phyloP scores from a whole-genome alignment of 2,329 filamentous ascomycete genomes.

The Aureobasidium namibiae region DNA sequence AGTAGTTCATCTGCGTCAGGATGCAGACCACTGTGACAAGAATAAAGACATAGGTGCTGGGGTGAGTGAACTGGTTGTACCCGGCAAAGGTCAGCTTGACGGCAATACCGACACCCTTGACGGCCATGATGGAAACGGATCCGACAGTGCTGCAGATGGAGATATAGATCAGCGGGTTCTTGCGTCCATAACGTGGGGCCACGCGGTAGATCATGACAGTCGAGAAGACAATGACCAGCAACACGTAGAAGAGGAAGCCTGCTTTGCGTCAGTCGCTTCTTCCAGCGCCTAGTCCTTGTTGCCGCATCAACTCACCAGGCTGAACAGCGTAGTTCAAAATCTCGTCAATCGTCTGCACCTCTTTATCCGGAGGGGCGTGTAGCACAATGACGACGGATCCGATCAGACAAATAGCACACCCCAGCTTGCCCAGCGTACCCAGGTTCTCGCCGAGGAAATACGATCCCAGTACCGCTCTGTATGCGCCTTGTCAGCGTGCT shows the following conservation, averaged over 20 bases:
- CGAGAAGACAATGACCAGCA: constrained; percentile 73
- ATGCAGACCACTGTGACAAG: constrained; percentile 92
- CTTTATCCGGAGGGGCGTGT: constrained; percentile 88
- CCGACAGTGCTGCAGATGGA: constrained; percentile 97
- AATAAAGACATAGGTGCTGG: constrained; percentile 95
- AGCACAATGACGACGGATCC: constrained; percentile 96
- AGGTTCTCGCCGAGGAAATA: constrained; percentile 89
- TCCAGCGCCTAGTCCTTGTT: not conserved
- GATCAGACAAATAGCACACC: constrained; percentile 91
- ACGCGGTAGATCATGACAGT: constrained; percentile 94
- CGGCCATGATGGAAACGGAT: constrained; percentile 96
- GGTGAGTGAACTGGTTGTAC: constrained; percentile 90
- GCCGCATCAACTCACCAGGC: constrained; percentile 56
- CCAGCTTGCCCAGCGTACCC: constrained; percentile 84
- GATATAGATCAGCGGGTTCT: constrained; percentile 91
- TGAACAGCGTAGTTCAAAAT: constrained; percentile 85
- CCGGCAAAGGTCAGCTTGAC: constrained; percentile 89
- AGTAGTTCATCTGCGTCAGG: constrained; percentile 99
- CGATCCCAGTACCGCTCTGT: constrained; percentile 77
- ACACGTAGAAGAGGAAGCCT: constrained; percentile 87
- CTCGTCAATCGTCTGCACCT: constrained; percentile 83
- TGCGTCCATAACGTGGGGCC: constrained; percentile 81
- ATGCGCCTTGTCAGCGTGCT: constrained; percentile 16
- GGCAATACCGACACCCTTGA: constrained; percentile 97
- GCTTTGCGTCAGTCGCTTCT: constrained; percentile 2